phyloP scores from a whole-genome alignment of 2,329 filamentous ascomycete species.

The Aspergillus jensenii region DNA sequence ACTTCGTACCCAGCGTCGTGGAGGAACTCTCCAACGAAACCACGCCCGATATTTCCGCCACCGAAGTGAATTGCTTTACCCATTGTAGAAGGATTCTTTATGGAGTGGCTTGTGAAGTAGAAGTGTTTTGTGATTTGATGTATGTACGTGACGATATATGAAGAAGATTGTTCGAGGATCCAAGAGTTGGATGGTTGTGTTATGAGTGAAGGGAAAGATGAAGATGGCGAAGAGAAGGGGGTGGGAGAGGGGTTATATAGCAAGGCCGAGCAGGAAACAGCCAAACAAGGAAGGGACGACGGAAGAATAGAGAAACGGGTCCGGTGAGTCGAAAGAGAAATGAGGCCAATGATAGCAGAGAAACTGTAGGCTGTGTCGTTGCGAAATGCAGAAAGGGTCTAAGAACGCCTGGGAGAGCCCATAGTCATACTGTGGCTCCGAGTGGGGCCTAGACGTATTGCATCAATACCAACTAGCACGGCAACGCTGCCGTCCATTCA shows the following conservation, averaged over 20 bases:
- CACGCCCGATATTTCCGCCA: slow-evolving; percentile 81
- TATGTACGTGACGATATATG: slow-evolving; percentile 8
- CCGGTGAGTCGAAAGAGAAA: slow-evolving; percentile 14
- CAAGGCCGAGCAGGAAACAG: slow-evolving; percentile 1
- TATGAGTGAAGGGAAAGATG: not conserved
- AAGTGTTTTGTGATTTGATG: slow-evolving; percentile 4
- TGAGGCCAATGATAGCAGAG: slow-evolving; percentile 3
- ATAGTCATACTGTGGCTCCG: not conserved
- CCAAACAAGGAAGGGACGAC: slow-evolving; percentile 7
- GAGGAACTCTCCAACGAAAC: slow-evolving; percentile 87
- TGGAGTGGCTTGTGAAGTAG: not conserved
- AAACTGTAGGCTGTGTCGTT: not conserved
- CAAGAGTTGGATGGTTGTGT: slow-evolving; percentile 3
- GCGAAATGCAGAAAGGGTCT: slow-evolving; percentile 1
- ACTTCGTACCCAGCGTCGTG: slow-evolving; percentile 95
- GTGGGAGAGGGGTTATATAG: slow-evolving; percentile 8
- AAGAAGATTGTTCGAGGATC: not conserved
- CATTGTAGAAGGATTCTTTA: slow-evolving; percentile 28
- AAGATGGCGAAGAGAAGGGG: not conserved
- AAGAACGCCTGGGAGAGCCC: not conserved
- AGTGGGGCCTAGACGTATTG: slow-evolving; percentile 3
- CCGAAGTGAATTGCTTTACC: slow-evolving; percentile 77
- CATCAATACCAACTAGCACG: not conserved
- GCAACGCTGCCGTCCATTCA: not conserved
- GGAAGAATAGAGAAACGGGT: slow-evolving; percentile 7